A percentile compares a stretch with the other conserved stretches of the same genome.
These are phyloP conservation scores for Claviceps digitariae DNA, from an alignment of 2,329 filamentous ascomycete species.

Conservation along the genomic window DNA sequence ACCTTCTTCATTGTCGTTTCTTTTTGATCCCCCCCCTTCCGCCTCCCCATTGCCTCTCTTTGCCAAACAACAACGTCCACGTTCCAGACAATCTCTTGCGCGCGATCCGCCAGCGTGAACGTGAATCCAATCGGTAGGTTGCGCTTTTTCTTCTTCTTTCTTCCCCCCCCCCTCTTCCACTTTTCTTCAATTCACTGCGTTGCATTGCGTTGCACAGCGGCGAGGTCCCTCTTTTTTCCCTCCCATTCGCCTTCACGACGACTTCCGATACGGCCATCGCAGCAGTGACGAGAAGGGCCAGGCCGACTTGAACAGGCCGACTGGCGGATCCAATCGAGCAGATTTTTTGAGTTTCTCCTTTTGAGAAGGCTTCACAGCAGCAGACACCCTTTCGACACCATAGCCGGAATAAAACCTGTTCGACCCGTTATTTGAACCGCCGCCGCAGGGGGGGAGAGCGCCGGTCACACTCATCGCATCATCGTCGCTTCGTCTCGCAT, in stretches of 20 bases:
- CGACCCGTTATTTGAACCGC: not conserved
- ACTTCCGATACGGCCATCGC: not conserved
- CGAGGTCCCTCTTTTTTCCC: not conserved
- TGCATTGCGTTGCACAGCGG: not conserved
- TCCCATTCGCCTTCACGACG: not conserved
- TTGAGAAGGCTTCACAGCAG: not conserved
- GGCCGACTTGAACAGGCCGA: not conserved
- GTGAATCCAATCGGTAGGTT: constrained; percentile 5
- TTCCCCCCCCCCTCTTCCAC: not conserved
- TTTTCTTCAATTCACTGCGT: not conserved
- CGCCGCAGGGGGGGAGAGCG: not conserved
- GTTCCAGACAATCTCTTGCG: not conserved
- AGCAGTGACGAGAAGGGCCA: not conserved
- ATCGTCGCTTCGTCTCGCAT: not conserved
- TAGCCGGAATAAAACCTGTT: not conserved
- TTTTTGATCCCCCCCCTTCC: not conserved
- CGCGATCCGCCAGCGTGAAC: not conserved
- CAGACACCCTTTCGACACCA: not conserved
- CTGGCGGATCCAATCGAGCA: not conserved
- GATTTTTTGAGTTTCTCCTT: too few species aligned
- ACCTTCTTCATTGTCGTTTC: not conserved
- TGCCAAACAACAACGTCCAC: not conserved
- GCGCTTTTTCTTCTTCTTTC: not conserved
- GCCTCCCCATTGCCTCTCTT: not conserved
- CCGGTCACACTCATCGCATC: not conserved